Base-by-base conservation (phyloP, 768 basidiomycete species). In the Kwoniella dejecticola region DNA sequence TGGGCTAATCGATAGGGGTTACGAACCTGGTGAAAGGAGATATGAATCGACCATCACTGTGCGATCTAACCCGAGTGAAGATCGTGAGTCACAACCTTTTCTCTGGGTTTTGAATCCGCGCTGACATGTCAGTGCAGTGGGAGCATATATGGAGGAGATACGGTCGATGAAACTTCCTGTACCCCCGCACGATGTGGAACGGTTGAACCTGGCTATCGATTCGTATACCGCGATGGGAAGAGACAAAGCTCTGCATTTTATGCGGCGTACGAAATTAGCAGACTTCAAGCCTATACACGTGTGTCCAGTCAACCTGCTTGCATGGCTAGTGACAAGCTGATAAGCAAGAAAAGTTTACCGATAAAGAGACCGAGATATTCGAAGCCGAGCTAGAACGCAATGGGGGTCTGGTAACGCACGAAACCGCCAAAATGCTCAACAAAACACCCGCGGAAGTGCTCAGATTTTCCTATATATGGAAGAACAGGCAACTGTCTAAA, bases 401-500 rank as follows among this genome's bases (percentile, higher is more conserved):
- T 30, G 77, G 75, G 11, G 72, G 72, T 21, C 60, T 78, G 12
- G 77, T 77, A 26, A 57, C 70, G 2, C 74, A 78, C 50, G 69
- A 69, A 19, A 77, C 71, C 3, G 72, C 67, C 36, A 71, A 74
- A 57, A 6, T 58, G 0, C 44, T 76, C 21, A 44, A 58, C 17
- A 58, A 64, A 11, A 58, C 63, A 4, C 69, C 74, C 5, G 71
- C 70, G 33, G 75, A 77, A 55, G 69, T 77, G 19, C 53, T 77
- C 2, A 69, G 71, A 10, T 77, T 70, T 66, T 77, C 74, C 21
- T 78, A 78, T 59, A 72, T 74, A 50, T 77, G 75, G 75, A 70
- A 74, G 40, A 76, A 76, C 55, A 60, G 64, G 27, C 57, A 72
- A 46, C 70, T 78, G 23, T 55, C 59, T 15, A 21, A 33, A 13